phyloP scores from a whole-genome alignment of 805 yeast genomes.

The Ogataea pilisensis region DNA sequence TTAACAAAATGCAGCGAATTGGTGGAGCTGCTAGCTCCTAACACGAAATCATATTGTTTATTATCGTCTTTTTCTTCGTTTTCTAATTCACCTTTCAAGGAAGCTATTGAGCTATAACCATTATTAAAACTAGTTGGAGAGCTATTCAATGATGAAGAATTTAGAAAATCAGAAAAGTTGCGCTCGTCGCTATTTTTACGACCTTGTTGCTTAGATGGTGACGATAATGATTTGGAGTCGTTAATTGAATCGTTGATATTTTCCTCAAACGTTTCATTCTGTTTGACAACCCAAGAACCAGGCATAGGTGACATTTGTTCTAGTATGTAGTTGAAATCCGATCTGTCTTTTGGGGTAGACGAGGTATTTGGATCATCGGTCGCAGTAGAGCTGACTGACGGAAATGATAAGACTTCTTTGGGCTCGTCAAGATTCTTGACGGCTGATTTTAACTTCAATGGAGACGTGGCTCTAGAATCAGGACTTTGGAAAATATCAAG shows the following conservation, averaged over 20 bases:
- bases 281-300: conserved; percentile 25
- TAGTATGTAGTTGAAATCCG: conserved; percentile 24
- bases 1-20: conserved; percentile 1
- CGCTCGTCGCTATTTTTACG: too few relatives aligned
- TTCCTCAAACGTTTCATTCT: conserved; percentile 12
- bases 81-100: conserved; percentile 20
- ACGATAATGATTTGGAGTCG: too few relatives aligned
- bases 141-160: conserved; percentile 10
- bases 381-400: background rate
- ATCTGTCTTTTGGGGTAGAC: conserved; percentile 13
- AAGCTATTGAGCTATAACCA: conserved; percentile 8
- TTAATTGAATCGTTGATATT: too few relatives aligned
- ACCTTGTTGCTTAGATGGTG: too few relatives aligned
- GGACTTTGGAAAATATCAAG: conserved; percentile 1
- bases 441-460: conserved; percentile 1
- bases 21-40: background rate
- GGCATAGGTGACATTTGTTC: conserved; percentile 28
- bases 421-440: too few relatives aligned
- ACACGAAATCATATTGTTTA: background rate
- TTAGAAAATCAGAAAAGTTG: conserved; percentile 4
- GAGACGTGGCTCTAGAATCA: conserved; percentile 2
- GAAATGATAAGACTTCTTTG: background rate
- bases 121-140: conserved; percentile 14
- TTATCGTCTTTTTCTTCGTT: background rate
- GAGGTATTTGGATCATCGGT: background rate